Conservation (phyloP, 1,284 basidiomycete species). For the Pascua sp. region DNA sequence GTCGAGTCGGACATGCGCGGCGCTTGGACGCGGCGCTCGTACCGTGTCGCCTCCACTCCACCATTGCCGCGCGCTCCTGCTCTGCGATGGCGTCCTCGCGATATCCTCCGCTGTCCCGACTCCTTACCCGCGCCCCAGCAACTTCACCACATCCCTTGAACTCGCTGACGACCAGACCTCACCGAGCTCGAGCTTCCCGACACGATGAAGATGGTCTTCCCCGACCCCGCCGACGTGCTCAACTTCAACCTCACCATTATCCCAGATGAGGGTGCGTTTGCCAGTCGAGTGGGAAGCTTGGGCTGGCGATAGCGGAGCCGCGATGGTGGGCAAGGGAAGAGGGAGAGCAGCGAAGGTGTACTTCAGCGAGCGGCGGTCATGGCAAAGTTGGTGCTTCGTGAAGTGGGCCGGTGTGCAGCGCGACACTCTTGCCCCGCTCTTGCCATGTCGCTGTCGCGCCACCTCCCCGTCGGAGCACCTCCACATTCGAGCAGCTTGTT, state of each 20-base stretch:
- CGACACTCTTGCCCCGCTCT: too few relatives aligned
- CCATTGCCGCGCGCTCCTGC: not conserved
- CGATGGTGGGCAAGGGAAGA: not conserved
- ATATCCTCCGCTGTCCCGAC: too few relatives aligned
- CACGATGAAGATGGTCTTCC: constrained; percentile 93
- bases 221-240: constrained; percentile 86
- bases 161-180: constrained; percentile 61
- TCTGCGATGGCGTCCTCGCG: not conserved
- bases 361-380: not conserved
- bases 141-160: not conserved
- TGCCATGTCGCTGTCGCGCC: not conserved
- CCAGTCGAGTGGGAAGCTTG: not conserved
- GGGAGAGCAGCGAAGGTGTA: not conserved
- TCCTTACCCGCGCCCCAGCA: not conserved
- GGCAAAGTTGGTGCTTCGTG: too few relatives aligned
- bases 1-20: too few relatives aligned
- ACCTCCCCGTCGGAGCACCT: not conserved
- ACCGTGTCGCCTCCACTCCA: not conserved
- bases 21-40: not conserved
- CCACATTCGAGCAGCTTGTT: too few relatives aligned
- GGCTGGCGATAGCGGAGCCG: not conserved
- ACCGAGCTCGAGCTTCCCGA: constrained; percentile 93
- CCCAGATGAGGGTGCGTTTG: constrained; percentile 82
- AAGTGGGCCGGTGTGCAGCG: too few relatives aligned
- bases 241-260: constrained; percentile 94